Percentiles rank a stretch among this genome's conserved stretches.
Evolutionary conservation across 345 rosid species (phyloP).

Genomic region (Eucalyptus tenuipes): DNA sequence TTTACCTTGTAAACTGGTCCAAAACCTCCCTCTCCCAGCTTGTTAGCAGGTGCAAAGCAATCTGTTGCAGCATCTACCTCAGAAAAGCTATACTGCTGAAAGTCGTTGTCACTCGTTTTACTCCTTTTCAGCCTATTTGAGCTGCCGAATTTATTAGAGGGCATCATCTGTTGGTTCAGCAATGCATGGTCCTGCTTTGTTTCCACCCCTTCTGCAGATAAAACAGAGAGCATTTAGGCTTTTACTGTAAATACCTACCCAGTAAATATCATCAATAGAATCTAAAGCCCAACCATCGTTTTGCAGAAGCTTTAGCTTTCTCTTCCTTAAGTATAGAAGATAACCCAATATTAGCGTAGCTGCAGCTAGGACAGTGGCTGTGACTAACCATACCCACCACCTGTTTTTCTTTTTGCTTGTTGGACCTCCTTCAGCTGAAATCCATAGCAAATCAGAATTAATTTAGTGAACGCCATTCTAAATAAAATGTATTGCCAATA

Average conservation of each 20-base stretch:
- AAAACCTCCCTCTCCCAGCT: slow-evolving; percentile 36
- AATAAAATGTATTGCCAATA: background rate
- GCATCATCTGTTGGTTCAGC: background rate
- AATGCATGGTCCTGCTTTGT: background rate
- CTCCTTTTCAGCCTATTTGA: background rate
- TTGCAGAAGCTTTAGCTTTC: background rate
- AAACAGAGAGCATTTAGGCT: background rate
- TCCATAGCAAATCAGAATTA: background rate
- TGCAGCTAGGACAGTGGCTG: background rate
- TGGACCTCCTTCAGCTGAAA: background rate
- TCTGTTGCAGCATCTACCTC: slow-evolving; percentile 9
- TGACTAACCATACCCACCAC: slow-evolving; percentile 2
- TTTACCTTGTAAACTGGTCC: slow-evolving; percentile 31
- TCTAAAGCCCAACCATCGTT: background rate
- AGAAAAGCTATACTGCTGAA: slow-evolving; percentile 15
- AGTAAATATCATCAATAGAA: background rate
- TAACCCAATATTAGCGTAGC: background rate
- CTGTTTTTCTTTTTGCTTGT: background rate
- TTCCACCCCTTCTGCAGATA: background rate
- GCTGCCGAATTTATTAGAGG: background rate
- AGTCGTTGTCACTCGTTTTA: slow-evolving; percentile 6
- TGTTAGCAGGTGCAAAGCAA: slow-evolving; percentile 18
- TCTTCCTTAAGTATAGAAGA: background rate
- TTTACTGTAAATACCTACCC: background rate
- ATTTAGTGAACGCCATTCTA: background rate